Base-by-base conservation (phyloP, 805 yeast species). In the Ascoidea tarda region DNA sequence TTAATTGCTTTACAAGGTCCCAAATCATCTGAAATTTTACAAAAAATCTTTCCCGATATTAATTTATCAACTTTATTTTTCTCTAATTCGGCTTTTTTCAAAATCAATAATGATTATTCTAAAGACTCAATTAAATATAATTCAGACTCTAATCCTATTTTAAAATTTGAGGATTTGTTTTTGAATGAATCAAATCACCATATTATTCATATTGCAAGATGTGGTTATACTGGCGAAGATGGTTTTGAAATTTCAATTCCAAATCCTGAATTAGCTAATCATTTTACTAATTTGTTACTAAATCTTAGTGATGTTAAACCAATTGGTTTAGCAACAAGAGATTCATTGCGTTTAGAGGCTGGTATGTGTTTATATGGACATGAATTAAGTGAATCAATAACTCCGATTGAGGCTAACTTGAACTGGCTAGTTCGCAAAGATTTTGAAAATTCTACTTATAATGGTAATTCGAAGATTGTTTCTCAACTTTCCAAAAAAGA, bases 211-310 rank as follows among this genome's bases (percentile, higher is more conserved):
- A 75, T 89, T n/a, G 86, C 96, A 4, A 82, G 99, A 67, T 87
- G 95, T 31, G 99, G 99, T 2, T 93, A 93, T 72, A 93, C 99
- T 5, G 99, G 99, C 16, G 99, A 93, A 69, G 99, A 93, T 66
- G 99, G 99, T 1, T 91, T 93, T 66, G 99, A 93, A 67, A 77
- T 91, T 54, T 82, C 95, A 6, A 82, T 90, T 55, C 84, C 87
- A 32, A 71, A 77, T 53, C 61, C 66, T 50, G 69, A 73, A 51
- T 64, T 73, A 28, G 82, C 91, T 1, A 64, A 70, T 33, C 78
- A 75, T 1, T 79, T 93, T 59, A 69, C 76, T 54, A 71, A 76
- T 5, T 68, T 88, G 50, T 66, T 87, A 47, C 74, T 76, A 46
- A 79, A 63, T 53, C 71, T 74, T 50, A 54, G 53, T 16, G 76